These are phyloP conservation scores for Waltergamsia citrina DNA, from an alignment of 2,329 filamentous ascomycete genomes.

Conservation along the genomic window DNA sequence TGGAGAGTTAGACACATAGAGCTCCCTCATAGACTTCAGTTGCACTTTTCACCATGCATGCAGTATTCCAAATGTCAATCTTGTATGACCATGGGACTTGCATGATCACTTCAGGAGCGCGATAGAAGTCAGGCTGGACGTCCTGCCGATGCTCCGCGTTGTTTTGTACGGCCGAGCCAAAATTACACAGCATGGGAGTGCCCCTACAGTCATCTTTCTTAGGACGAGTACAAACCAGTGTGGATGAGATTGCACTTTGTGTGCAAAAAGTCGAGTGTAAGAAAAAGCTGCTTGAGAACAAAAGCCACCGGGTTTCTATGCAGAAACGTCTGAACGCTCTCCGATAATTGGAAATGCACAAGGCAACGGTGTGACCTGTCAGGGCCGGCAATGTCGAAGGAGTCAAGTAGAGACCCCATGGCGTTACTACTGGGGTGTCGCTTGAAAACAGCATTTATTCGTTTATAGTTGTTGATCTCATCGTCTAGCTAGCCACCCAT, in stretches of 20 bases:
- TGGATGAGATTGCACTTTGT: conserved; percentile 30
- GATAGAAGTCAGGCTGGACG: conserved; percentile 28
- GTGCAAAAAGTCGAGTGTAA: conserved; percentile 22
- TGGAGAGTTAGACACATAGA: too few species aligned
- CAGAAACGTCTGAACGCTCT: neutral
- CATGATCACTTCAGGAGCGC: conserved; percentile 36
- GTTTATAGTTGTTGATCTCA: conserved; percentile 32
- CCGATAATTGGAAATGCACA: conserved; percentile 25
- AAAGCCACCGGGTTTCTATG: conserved; percentile 6
- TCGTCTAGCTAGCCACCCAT: conserved; percentile 16
- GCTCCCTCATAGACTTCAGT: neutral
- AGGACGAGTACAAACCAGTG: too few species aligned
- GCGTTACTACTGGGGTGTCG: conserved; percentile 18
- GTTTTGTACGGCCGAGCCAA: conserved; percentile 32
- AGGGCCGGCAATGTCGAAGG: conserved; percentile 23
- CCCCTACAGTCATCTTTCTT: too few species aligned
- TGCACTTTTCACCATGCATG: conserved; percentile 31
- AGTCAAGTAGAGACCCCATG: conserved; percentile 22
- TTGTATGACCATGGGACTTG: conserved; percentile 31
- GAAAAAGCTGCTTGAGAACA: conserved; percentile 27
- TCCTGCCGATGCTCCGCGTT: conserved; percentile 21
- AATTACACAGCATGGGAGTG: conserved; percentile 34
- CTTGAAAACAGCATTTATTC: conserved; percentile 16
- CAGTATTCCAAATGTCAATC: conserved; percentile 42
- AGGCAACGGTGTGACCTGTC: conserved; percentile 24